Base-by-base conservation (phyloP, 768 basidiomycete genomes). In the Macrolepiota albuminosa region DNA sequence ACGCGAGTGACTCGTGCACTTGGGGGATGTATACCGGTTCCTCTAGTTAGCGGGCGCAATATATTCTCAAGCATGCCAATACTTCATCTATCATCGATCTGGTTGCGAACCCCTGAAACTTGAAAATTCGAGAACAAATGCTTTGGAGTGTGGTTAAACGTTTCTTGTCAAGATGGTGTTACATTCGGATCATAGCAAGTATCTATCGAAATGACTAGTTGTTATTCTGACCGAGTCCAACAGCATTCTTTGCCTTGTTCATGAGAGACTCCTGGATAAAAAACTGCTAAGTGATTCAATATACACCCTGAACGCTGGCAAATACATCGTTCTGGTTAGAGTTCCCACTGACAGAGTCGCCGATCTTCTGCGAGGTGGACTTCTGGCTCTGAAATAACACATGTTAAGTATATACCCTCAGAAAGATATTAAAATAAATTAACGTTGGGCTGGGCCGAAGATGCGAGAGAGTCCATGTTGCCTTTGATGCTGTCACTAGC, bases 191-290 rank as follows among this genome's bases (percentile, higher is more conserved):
- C 16, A 6, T 1, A 31, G 29, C 37, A 11, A 6, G 13, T 16
- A 9, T 18, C 5, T 0, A 29, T 16, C 16, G 5, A 26, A 29
- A 10, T 18, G 16, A 11, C 53, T 42, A 40, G 2, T 42, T 54
- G 10, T 40, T 54, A 26, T 54, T 42, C 53, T 54, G 53, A 53
- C 74, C 76, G 64, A 84, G 68, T 13, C 82, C 83, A 57, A 83
- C 68, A 39, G 80, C 73, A 63, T 79, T 72, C 78, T 84, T 83
- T 45, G 81, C 79, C 76, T 82, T 81, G 68, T 75, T 71, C 21
- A 80, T 48, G 40, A 85, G 39, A 8, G 78, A 79, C 6, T 76
- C 73, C 72, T 79, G 45, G 1, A 58, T 26, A 33, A 11, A 29
- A 21, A 21, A 21, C 21, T 3, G 29, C 0, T 3, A 13, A n/a